Conservation (phyloP, 108 stramenopile species). For the Schizochytrium sp. region DNA sequence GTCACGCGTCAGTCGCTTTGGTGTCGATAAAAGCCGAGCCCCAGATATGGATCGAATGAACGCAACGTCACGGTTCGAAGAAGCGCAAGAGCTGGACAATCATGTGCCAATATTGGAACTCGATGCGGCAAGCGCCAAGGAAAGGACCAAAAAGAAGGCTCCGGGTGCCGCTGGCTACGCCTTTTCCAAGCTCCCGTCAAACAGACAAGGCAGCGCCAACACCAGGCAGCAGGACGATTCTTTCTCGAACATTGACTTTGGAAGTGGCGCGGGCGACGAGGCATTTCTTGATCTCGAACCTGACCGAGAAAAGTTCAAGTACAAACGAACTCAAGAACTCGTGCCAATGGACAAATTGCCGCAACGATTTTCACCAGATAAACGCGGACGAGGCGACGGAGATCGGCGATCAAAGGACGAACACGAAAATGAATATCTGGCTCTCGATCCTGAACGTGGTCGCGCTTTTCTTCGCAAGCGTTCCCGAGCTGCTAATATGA, state of each 20-base stretch:
- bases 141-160: neutral
- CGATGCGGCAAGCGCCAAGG: neutral
- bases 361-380: neutral
- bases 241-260: too few species aligned
- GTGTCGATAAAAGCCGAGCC: neutral
- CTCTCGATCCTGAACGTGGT: neutral
- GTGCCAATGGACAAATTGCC: neutral
- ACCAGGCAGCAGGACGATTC: too few species aligned
- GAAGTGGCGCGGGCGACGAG: too few species aligned
- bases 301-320: neutral
- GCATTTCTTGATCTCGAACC: neutral
- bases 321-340: neutral
- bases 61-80: neutral
- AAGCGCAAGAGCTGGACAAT: neutral
- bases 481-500: neutral
- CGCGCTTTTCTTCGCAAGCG: neutral
- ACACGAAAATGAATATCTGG: neutral
- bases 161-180: neutral
- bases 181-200: neutral
- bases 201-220: too few species aligned
- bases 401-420: neutral
- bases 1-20: neutral
- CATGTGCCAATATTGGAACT: neutral
- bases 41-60: neutral
- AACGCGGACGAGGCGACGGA: too few species aligned